Percentiles rank a stretch among this genome's conserved stretches.
These are phyloP conservation scores for Clarireedia sp. DNA, from an alignment of 2,329 filamentous ascomycete genomes.

Conservation along the genomic window DNA sequence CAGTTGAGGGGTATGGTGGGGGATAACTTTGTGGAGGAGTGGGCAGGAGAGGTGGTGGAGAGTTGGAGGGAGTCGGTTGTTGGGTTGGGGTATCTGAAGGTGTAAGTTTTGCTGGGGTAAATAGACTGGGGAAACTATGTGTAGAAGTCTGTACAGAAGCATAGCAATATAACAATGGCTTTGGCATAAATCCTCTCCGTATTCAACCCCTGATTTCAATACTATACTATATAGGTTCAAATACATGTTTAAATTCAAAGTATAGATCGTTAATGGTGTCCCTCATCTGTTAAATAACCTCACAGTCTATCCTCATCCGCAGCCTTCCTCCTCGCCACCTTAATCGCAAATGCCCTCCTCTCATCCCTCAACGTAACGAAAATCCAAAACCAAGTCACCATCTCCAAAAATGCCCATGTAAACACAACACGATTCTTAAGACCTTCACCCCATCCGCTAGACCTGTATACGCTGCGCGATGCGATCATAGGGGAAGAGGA, in stretches of 20 bases:
- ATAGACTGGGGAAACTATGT: neutral
- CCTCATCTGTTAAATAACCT: conserved; percentile 2
- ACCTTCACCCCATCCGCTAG: conserved; percentile 49
- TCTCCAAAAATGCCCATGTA: conserved; percentile 76
- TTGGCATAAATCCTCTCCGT: too few species aligned
- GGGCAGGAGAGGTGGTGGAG: conserved; percentile 28
- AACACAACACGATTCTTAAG: conserved; percentile 82
- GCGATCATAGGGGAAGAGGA: conserved; percentile 43
- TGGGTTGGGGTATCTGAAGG: conserved; percentile 24
- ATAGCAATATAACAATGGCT: neutral
- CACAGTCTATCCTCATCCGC: conserved; percentile 30
- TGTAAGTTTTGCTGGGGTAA: neutral
- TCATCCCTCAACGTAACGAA: conserved; percentile 66
- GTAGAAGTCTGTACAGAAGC: neutral
- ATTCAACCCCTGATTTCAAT: too few species aligned
- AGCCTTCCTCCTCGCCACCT: conserved; percentile 26
- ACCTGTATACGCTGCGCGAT: conserved; percentile 31
- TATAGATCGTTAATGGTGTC: neutral
- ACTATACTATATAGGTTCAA: neutral
- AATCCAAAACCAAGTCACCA: conserved; percentile 81
- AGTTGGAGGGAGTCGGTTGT: conserved; percentile 28
- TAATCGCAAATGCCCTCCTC: conserved; percentile 32
- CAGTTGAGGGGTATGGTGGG: too few species aligned
- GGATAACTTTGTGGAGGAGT: conserved; percentile 28
- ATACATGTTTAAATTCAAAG: neutral